phyloP scores from a whole-genome alignment of 2,329 filamentous ascomycete genomes.

The Colletotrichum sp. region DNA sequence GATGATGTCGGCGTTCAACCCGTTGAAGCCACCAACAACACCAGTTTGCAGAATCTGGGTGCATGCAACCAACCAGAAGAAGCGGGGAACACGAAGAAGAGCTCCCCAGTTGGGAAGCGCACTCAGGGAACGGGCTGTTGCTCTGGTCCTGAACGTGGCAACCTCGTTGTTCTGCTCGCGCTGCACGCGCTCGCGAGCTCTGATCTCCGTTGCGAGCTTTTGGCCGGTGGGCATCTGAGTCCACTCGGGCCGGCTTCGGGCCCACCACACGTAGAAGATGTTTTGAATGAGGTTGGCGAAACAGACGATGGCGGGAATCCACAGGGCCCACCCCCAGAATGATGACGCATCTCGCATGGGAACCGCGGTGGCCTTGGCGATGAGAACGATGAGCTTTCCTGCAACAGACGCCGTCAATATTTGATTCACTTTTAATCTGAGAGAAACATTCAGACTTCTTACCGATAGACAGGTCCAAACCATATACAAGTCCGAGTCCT shows the following conservation, averaged over 20 bases:
- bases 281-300: conserved; percentile 26
- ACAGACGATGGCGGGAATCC: conserved; percentile 28
- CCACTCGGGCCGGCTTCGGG: conserved; percentile 25
- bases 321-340: conserved; percentile 33
- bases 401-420: neutral
- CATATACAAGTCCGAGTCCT: conserved; percentile 28
- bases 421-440: neutral
- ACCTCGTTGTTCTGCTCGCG: neutral
- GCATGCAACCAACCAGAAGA: conserved; percentile 28
- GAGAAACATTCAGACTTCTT: neutral
- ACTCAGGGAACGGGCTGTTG: neutral
- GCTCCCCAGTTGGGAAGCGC: conserved; percentile 3
- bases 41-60: conserved; percentile 29
- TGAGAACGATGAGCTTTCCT: conserved; percentile 27
- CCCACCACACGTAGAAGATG: conserved; percentile 29
- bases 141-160: neutral
- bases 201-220: neutral
- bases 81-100: conserved; percentile 23
- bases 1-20: conserved; percentile 27
- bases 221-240: conserved; percentile 27
- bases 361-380: conserved; percentile 29
- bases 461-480: conserved; percentile 27
- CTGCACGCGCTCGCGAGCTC: neutral
- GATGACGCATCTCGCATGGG: conserved; percentile 29
- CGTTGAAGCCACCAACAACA: conserved; percentile 23